These are phyloP conservation scores for Camelina laxa DNA, from an alignment of 345 rosid species.

Conservation along the genomic window DNA sequence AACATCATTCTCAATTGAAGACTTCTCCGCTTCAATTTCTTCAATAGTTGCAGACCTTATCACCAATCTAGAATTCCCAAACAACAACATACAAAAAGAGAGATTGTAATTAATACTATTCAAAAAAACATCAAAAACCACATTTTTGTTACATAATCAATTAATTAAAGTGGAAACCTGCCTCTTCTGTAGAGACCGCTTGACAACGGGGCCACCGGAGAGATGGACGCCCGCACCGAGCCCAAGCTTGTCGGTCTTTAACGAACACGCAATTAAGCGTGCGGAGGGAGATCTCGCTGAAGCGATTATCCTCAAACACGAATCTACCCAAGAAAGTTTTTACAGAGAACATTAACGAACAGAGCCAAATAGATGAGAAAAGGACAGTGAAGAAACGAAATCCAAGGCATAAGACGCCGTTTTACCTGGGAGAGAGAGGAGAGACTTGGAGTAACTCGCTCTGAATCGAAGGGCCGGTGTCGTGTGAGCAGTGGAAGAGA, in stretches of 20 bases:
- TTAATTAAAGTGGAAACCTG: slow-evolving; percentile 35
- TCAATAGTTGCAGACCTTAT: slow-evolving; percentile 84
- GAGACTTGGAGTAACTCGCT: slow-evolving; percentile 48
- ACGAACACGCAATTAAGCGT: slow-evolving; percentile 35
- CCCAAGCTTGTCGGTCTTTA: slow-evolving; percentile 46
- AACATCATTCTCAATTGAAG: slow-evolving; percentile 74
- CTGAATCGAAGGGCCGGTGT: slow-evolving; percentile 48
- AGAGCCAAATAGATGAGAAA: background rate
- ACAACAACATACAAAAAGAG: background rate
- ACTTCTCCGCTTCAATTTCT: slow-evolving; percentile 88
- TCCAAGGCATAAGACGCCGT: background rate
- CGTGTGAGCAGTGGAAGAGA: slow-evolving; percentile 47
- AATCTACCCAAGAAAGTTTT: slow-evolving; percentile 43
- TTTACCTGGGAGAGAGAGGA: slow-evolving; percentile 53
- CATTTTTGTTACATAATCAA: background rate
- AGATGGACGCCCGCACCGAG: slow-evolving; percentile 39
- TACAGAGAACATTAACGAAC: background rate
- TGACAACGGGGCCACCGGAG: slow-evolving; percentile 43
- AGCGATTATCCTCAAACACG: slow-evolving; percentile 38
- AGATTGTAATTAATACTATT: no score
- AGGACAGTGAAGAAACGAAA: background rate
- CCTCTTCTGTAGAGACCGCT: slow-evolving; percentile 58
- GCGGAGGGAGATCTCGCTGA: slow-evolving; percentile 33
- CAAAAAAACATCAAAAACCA: background rate
- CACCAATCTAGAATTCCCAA: slow-evolving; percentile 51